Evolutionary conservation across 2,329 filamentous ascomycete genomes (phyloP), one percentile per base, ranked within the genome.

Genomic region (Raffaelea ambrosiae): DNA sequence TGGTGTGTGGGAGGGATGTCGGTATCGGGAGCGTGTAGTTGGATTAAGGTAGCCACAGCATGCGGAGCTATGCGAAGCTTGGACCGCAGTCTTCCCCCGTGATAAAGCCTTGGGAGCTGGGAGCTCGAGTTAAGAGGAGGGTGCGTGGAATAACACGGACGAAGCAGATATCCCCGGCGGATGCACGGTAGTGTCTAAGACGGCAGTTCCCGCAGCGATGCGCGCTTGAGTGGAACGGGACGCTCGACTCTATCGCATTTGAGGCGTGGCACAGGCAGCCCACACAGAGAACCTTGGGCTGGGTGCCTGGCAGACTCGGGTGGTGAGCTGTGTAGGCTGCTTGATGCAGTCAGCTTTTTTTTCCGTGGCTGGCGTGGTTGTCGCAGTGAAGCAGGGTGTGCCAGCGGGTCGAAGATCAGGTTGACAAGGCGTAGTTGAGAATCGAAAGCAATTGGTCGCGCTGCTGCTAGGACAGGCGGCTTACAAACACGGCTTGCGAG

Each of bases 81-180:
- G 43, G 42, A 26, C 38, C 36, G 23, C 26, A 21, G 18, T 42
- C 38, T 42, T 42, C 23, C 18, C 35, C 47, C 47, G 51, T 46
- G 48, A 47, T 48, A 52, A 44, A 41, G 36, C 43, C 43, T 41
- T 38, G 14, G 19, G 22, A 3, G 22, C 40, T 33, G 18, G 40
- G 29, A 21, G 39, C 21, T 13, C 33, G 20, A 13, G 13, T 7
- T 13, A 21, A 26, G 26, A 47, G 43, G 41, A 42, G 29, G 45
- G 40, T n/a, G n/a, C n/a, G 39, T 51, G 41, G 40, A 41, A 42
- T 49, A 48, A 49, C 40, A 44, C 46, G 46, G 48, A 35, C 31
- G 23, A 49, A 49, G 42, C 23, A 48, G 22, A 39, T 21, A 29
- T 22, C 33, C 16, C 18, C 16, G 3, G 11, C 11, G 36, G 26